Evolutionary conservation across 108 stramenopile genomes (phyloP).

Genomic region (Nitzschia palea): DNA sequence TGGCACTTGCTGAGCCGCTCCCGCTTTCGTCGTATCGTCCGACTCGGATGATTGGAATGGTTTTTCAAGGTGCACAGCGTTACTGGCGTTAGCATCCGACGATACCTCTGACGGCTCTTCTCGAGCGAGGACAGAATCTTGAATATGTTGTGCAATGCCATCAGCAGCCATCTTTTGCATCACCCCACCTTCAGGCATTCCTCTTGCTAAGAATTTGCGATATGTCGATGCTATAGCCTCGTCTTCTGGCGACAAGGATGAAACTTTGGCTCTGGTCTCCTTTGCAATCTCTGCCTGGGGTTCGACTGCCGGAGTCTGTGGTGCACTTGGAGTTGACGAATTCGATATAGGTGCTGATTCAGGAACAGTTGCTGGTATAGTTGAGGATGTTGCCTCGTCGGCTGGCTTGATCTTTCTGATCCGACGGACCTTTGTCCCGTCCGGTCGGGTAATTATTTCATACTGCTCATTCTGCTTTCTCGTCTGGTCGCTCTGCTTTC

Average conservation of each 20-base stretch:
- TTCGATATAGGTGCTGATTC: neutral
- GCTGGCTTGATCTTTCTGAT: constrained; percentile 13
- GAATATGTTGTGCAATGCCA: constrained; percentile 13
- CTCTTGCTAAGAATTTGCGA: constrained; percentile 26
- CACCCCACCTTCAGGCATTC: constrained; percentile 23
- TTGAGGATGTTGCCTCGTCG: constrained; percentile 5
- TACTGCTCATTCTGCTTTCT: constrained; percentile 17
- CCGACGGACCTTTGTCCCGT: constrained; percentile 53
- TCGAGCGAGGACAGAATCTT: constrained; percentile 13
- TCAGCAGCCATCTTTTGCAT: constrained; percentile 12
- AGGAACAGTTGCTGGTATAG: neutral
- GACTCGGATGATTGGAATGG: neutral
- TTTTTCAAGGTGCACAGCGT: neutral
- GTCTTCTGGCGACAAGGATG: constrained; percentile 14
- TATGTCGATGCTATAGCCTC: constrained; percentile 18
- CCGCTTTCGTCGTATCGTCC: neutral
- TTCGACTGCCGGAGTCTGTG: neutral
- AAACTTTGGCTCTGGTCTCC: neutral
- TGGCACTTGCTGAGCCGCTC: neutral
- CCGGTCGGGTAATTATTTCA: constrained; percentile 47
- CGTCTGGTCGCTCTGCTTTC: constrained; percentile 10
- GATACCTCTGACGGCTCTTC: too few relatives aligned
- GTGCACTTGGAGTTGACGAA: neutral
- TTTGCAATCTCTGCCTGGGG: too few relatives aligned
- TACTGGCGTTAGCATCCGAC: constrained; percentile 3